Conservation (phyloP, 371 early-diverging fungal species). For the Mucor lusitanicus region DNA sequence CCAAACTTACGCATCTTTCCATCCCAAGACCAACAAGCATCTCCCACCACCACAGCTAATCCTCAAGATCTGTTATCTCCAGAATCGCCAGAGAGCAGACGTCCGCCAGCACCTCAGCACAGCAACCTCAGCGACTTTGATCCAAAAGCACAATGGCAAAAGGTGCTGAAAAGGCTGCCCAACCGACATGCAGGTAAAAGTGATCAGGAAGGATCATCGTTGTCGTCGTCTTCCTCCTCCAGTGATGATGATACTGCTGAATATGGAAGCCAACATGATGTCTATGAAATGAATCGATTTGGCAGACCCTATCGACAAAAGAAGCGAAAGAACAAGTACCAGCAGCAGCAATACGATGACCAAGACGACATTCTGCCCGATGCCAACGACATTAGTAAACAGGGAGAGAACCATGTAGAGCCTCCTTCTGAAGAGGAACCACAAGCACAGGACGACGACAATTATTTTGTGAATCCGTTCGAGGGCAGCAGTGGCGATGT, state of each 20-base stretch:
- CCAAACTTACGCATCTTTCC: conserved; percentile 2
- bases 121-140: conserved; percentile 20
- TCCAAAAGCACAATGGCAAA: conserved; percentile 37
- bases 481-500: neutral
- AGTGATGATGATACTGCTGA: neutral
- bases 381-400: neutral
- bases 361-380: conserved; percentile 12
- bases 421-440: neutral
- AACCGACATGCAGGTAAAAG: neutral
- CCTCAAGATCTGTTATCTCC: conserved; percentile 18
- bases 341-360: neutral
- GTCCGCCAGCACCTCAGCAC: conserved; percentile 2
- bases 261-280: neutral
- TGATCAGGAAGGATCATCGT: neutral
- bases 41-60: neutral
- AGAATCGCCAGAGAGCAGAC: conserved; percentile 24
- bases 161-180: conserved; percentile 26
- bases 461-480: conserved; percentile 11
- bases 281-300: neutral
- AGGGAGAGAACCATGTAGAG: neutral
- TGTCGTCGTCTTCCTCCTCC: too few relatives aligned
- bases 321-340: too few relatives aligned
- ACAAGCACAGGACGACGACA: neutral
- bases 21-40: neutral
- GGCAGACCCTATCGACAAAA: neutral